Evolutionary conservation across 2,329 filamentous ascomycete species (phyloP), one percentile per base, ranked within the genome.

Genomic region (Xylaria sp.): DNA sequence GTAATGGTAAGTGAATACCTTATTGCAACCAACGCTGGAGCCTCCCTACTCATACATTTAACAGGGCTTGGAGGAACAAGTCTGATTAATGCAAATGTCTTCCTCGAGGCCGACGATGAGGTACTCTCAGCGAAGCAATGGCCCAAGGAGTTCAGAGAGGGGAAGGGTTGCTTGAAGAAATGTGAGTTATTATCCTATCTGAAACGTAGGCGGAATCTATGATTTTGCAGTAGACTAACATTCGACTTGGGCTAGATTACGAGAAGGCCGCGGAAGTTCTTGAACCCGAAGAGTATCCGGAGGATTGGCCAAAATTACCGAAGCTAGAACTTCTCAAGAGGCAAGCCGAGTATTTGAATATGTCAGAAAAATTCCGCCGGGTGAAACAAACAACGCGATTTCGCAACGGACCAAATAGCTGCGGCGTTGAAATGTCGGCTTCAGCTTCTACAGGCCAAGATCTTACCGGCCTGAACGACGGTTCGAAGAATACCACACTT

Each of bases 51-150:
- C 0, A 54, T 11, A 29, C 4, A 8, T 53, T 47, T 10, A n/a
- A 7, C 38, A 84, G 81, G 86, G 1, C 83, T 90, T 29, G 88
- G 87, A 10, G 87, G 87, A 9, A 88, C 86, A 1, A 88, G 85
- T 71, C 72, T 90, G 27, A 81, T 90, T 40, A 90, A 90, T 64
- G 86, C 87, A 9, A 90, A 90, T 68, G 84, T 90, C 1, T 90
- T 88, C 67, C 75, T 90, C 15, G 80, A 85, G 65, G 83, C 86
- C 2, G 85, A 89, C 57, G 71, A 81, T 13, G 77, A 78, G 3
- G 85, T 85, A 0, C 73, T 90, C 58, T 71, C 73, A 1, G 78
- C 85, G 74, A 77, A 80, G 2, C 75, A 79, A 8, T 90, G 87
- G 87, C 87, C 88, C 0, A 68, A 78, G 9, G 82, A 89, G 70